Evolutionary conservation across 2,329 filamentous ascomycete genomes (phyloP), one percentile per base, ranked within the genome.

Genomic region (Diaporthe caulivora): DNA sequence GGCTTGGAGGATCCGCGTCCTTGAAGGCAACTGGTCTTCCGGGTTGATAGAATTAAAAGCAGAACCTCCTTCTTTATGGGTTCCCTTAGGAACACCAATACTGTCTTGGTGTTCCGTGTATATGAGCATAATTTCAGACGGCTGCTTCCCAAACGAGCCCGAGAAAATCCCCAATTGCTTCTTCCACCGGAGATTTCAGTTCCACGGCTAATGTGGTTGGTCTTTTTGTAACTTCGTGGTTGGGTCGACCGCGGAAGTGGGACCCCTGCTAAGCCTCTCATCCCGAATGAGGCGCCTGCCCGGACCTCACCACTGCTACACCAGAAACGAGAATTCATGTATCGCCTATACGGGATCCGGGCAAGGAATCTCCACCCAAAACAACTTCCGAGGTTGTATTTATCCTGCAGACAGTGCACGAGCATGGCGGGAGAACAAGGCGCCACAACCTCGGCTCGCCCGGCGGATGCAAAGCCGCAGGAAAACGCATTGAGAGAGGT

Each of bases 401-500:
- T n/a, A 5, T 42, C 6, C 21, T 70, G 58, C 58, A 60, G 64
- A 51, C 29, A 24, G 29, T 69, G 17, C 37, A 68, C 74, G 24
- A 26, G 5, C 55, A 75, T 75, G 74, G 71, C 62, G 15, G 67
- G 34, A 31, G 67, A 29, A 13, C 64, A 58, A 7, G 34, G 24
- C 24, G 8, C 47, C 34, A 53, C 47, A 24, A 31, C 44, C 31
- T 60, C 69, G 37, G 47, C 40, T 26, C 18, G 55, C 26, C 18
- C 55, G 24, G 69, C 40, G 44, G 64, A 44, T 21, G 64, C n/a
- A 69, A 80, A 81, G 73, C 73, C 80, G 6, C 81, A 80, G 72
- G 78, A 80, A 74, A 81, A 81, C 71, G 82, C 78, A 51, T 89
- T 87, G 82, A 87, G 81, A 71, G 84, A 88, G 70, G 78, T 92